phyloP scores from a whole-genome alignment of 179 eudicot genomes.

The Drosera spatulata region DNA sequence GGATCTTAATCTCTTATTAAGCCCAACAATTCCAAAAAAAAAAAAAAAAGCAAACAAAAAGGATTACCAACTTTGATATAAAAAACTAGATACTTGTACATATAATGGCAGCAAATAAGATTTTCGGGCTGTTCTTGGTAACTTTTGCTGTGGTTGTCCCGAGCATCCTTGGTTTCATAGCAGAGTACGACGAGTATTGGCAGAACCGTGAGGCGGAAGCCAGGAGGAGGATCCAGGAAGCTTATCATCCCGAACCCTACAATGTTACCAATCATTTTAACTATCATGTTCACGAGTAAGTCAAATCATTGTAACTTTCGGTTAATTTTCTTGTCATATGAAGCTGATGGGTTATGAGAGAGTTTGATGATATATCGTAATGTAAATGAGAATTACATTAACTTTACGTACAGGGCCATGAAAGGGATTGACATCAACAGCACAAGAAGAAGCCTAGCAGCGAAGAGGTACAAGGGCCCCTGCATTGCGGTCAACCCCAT shows the following conservation, averaged over 20 bases:
- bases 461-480: conserved; percentile 11
- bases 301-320: background rate
- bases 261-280: conserved; percentile 32
- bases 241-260: conserved; percentile 38
- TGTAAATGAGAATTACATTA: background rate
- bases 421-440: conserved; percentile 9
- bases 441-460: conserved; percentile 20
- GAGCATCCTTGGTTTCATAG: conserved; percentile 10
- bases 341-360: background rate
- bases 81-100: no score
- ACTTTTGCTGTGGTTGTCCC: background rate
- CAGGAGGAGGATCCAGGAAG: conserved; percentile 5
- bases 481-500: conserved; percentile 35
- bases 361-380: background rate
- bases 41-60: no score
- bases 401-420: conserved; percentile 7
- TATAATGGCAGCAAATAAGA: background rate
- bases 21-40: no score
- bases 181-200: conserved; percentile 19
- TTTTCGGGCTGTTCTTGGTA: background rate
- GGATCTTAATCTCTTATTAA: no score
- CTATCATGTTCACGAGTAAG: conserved; percentile 37
- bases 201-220: conserved; percentile 15
- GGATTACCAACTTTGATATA: no score
- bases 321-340: background rate